A percentile compares a stretch with the other conserved stretches of the same genome.
Conservation (phyloP, 148 eudicot genomes). For the Mesembryanthemum crystallinum region DNA sequence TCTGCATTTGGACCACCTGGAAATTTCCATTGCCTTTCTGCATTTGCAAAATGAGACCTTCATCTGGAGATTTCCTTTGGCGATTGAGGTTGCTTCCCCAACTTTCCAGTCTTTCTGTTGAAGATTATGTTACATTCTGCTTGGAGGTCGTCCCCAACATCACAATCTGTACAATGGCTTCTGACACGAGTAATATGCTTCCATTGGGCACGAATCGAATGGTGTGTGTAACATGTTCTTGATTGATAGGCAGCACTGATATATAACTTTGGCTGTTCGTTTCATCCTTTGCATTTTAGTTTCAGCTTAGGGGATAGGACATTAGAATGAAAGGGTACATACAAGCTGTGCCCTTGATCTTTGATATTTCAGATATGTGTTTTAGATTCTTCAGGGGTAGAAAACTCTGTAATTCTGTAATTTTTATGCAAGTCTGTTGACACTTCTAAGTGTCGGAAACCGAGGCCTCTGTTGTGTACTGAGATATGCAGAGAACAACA, state of each 20-base stretch:
- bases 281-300: not conserved
- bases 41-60: not conserved
- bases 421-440: not conserved
- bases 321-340: not conserved
- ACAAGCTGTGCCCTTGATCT: not conserved
- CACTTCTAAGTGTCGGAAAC: not conserved
- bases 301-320: not conserved
- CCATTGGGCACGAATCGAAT: not conserved
- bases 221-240: not conserved
- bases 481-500: not conserved
- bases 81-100: not conserved
- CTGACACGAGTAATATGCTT: not conserved
- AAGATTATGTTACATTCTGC: not conserved
- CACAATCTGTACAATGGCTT: not conserved
- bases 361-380: constrained; percentile 2
- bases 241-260: constrained; percentile 6
- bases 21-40: not conserved
- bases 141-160: not conserved
- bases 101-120: not conserved
- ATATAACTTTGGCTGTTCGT: not conserved
- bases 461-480: constrained; percentile 4
- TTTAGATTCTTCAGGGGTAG: not conserved
- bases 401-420: constrained; percentile 18
- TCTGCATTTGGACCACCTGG: not conserved
- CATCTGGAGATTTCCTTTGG: not conserved